A percentile compares a stretch with the other conserved stretches of the same genome.
Evolutionary conservation across 179 eudicot species (phyloP).

Genomic region (Gypsophila paniculata): DNA sequence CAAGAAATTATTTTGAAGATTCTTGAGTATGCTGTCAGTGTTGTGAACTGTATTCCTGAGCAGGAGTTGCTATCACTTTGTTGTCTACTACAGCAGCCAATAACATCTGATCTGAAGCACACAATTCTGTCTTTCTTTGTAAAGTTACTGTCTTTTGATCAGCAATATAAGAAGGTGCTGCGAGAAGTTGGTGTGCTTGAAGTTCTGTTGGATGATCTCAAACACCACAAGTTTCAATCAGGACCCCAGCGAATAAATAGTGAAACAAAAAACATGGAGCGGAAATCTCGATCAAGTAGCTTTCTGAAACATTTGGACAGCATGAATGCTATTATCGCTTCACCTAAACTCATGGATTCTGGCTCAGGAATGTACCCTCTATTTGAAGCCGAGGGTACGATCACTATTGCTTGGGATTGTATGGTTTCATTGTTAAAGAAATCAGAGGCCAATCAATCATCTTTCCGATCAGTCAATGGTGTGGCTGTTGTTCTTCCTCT

Average conservation of each 20-base stretch:
- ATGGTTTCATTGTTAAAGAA: slow-evolving; percentile 86
- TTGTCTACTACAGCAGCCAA: slow-evolving; percentile 93
- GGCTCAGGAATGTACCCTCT: slow-evolving; percentile 81
- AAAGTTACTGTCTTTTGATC: slow-evolving; percentile 88
- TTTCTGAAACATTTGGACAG: slow-evolving; percentile 80
- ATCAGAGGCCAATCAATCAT: slow-evolving; percentile 87
- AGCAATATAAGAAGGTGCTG: slow-evolving; percentile 86
- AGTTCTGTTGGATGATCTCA: slow-evolving; percentile 90
- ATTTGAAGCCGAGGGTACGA: slow-evolving; percentile 74
- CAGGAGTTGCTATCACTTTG: slow-evolving; percentile 98
- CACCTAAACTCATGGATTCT: slow-evolving; percentile 81
- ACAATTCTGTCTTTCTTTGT: slow-evolving; percentile 90
- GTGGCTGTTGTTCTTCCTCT: slow-evolving; percentile 75
- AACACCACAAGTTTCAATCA: slow-evolving; percentile 72
- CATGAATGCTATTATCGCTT: slow-evolving; percentile 82
- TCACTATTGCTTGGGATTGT: slow-evolving; percentile 90
- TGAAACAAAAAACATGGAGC: slow-evolving; percentile 42
- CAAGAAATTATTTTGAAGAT: slow-evolving; percentile 92
- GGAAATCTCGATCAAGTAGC: slow-evolving; percentile 57
- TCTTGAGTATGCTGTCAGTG: slow-evolving; percentile 99
- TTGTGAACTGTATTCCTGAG: slow-evolving; percentile 95
- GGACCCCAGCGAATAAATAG: slow-evolving; percentile 54
- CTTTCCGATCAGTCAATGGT: slow-evolving; percentile 85
- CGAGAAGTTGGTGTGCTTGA: slow-evolving; percentile 99
- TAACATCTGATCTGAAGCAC: slow-evolving; percentile 60